phyloP scores from a whole-genome alignment of 2,329 filamentous ascomycete genomes.

The Xylariaceae sp. region DNA sequence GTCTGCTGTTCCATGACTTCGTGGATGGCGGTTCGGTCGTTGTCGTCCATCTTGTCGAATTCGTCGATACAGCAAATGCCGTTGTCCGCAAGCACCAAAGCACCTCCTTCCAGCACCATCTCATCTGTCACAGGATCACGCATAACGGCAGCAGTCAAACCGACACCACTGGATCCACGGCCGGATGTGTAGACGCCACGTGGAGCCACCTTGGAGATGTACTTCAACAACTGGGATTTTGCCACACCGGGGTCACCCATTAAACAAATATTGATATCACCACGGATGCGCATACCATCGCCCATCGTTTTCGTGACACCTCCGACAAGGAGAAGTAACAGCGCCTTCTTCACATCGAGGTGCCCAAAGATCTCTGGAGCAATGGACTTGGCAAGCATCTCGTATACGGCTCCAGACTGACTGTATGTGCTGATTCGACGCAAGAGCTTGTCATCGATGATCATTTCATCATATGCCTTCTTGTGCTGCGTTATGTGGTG shows the following conservation, averaged over 20 bases:
- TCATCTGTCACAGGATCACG: slow-evolving; percentile 80
- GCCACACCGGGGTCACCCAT: slow-evolving; percentile 99
- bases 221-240: slow-evolving; percentile 97
- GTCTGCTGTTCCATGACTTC: slow-evolving; percentile 90
- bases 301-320: slow-evolving; percentile 96
- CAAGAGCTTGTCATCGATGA: slow-evolving; percentile 75
- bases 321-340: slow-evolving; percentile 91
- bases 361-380: slow-evolving; percentile 97
- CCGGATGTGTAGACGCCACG: slow-evolving; percentile 84
- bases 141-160: slow-evolving; percentile 81
- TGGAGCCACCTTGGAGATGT: slow-evolving; percentile 96
- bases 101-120: slow-evolving; percentile 80
- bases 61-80: slow-evolving; percentile 85
- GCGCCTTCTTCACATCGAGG: slow-evolving; percentile 94
- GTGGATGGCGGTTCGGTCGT: slow-evolving; percentile 78
- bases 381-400: slow-evolving; percentile 92
- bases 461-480: slow-evolving; percentile 93
- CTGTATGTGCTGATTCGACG: slow-evolving; percentile 83
- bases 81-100: slow-evolving; percentile 76
- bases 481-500: slow-evolving; percentile 95
- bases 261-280: slow-evolving; percentile 96
- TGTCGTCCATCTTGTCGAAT: slow-evolving; percentile 88
- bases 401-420: slow-evolving; percentile 87
- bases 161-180: slow-evolving; percentile 76
- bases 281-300: slow-evolving; percentile 97